Conservation (phyloP, 768 basidiomycete genomes). For the Xerocomus brunneocitrinus region DNA sequence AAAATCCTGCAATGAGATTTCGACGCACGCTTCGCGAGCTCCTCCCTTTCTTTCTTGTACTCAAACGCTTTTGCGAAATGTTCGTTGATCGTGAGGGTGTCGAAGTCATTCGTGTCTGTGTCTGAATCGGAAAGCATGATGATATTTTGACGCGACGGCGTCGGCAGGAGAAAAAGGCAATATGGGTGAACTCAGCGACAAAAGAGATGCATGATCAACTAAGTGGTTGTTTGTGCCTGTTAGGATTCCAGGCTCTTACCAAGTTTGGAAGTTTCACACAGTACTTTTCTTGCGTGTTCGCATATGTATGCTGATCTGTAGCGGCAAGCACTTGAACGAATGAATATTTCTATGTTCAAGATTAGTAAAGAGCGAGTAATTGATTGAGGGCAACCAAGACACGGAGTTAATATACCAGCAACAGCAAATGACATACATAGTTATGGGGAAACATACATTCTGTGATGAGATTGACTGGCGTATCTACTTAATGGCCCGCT, state of each 20-base stretch:
- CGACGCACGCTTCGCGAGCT: constrained; percentile 67
- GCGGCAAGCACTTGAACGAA: too few relatives aligned
- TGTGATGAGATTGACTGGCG: too few relatives aligned
- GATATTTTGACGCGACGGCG: not conserved
- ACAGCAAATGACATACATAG: too few relatives aligned
- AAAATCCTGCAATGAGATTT: not conserved
- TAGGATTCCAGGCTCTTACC: constrained; percentile 12
- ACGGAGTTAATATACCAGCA: too few relatives aligned
- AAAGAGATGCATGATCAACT: not conserved
- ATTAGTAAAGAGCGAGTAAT: too few relatives aligned
- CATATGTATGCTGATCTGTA: too few relatives aligned
- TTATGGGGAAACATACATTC: too few relatives aligned
- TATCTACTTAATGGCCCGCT: too few relatives aligned
- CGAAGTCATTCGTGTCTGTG: constrained; percentile 38
- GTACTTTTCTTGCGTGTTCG: too few relatives aligned
- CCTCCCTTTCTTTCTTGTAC: constrained; percentile 80
- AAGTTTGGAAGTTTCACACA: not conserved
- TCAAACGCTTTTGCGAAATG: constrained; percentile 81
- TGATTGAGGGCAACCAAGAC: too few relatives aligned
- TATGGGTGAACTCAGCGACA: not conserved
- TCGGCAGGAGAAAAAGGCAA: not conserved
- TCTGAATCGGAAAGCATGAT: constrained; percentile 49
- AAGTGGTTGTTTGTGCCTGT: constrained; percentile 19
- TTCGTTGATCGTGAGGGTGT: constrained; percentile 64
- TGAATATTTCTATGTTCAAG: too few relatives aligned